A percentile compares a stretch with the other conserved stretches of the same genome.
phyloP scores from a whole-genome alignment of 225 moss, liverwort and hornwort genomes.

The Pseudisothecium myosuroides region DNA sequence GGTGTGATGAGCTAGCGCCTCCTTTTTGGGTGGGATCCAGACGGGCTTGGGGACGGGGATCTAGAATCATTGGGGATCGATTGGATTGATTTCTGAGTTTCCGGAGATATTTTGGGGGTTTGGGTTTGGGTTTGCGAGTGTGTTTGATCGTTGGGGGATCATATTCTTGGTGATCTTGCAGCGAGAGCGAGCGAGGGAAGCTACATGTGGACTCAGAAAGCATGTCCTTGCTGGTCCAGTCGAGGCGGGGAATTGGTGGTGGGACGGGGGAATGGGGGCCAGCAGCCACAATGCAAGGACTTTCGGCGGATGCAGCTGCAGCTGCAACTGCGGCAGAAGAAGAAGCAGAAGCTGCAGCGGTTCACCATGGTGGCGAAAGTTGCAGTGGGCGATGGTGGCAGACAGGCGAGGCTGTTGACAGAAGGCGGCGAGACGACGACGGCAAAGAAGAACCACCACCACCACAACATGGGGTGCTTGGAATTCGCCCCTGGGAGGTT shows the following conservation, averaged over 20 bases:
- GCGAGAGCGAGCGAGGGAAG: neutral
- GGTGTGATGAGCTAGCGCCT: neutral
- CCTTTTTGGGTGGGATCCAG: neutral
- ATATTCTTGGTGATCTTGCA: constrained; percentile 5
- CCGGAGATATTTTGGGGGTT: neutral
- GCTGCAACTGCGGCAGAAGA: neutral
- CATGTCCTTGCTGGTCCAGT: constrained; percentile 26
- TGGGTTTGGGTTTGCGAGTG: neutral
- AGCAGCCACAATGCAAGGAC: constrained; percentile 3
- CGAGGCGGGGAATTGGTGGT: constrained; percentile 21
- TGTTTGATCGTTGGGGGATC: neutral
- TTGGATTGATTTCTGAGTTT: neutral
- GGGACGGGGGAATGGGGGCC: neutral
- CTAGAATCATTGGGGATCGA: neutral
- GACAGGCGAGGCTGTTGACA: constrained; percentile 16
- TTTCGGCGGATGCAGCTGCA: neutral
- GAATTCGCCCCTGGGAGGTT: constrained; percentile 16
- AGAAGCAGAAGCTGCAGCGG: neutral
- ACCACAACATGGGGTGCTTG: neutral
- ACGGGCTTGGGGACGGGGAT: neutral
- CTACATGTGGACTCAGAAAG: constrained; percentile 42
- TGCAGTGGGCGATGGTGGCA: constrained; percentile 28
- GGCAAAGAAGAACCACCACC: neutral
- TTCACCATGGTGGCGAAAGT: constrained; percentile 15
- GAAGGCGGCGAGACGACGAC: constrained; percentile 4